Evolutionary conservation across 2,329 filamentous ascomycete species (phyloP), one percentile per base, ranked within the genome.

Genomic region (Nakataea oryzae): DNA sequence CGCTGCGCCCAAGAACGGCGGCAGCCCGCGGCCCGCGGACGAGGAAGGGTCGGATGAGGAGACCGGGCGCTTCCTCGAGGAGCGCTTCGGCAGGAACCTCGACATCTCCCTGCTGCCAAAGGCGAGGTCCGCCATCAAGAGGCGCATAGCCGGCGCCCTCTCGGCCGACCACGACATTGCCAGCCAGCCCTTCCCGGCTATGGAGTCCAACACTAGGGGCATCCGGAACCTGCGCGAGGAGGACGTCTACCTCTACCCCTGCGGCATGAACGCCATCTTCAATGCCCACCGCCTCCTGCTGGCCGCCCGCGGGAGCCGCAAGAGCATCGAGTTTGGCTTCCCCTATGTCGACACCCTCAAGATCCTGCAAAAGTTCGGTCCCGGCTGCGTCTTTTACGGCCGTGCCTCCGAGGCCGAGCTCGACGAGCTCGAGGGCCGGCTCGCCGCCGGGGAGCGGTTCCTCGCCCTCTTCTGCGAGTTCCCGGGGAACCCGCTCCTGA

Each of bases 281-380:
- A 91, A 91, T 68, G 83, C 90, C 0, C 95, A 99, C 72, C 86
- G 88, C 59, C 85, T 84, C 56, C 78, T 97, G 60, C 77, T 93
- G 65, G 77, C 79, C 60, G 81, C 85, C 0, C 84, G 87, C 50
- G 86, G 86, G 3, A 71, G 47, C 24, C 64, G 84, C 64, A 89
- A 90, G 74, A 96, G 91, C 73, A 86, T 99, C 70, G 93, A 89
- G 70, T 97, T 91, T 70, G 95, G 95, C n/a, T 99, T 99, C 68
- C 92, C 95, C 0, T 99, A 99, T 69, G 91, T 97, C 61, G 95
- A 99, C 74, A 97, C 95, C 0, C 81, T 97, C 62, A 99, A 99
- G 73, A 91, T 97, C 59, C 78, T 97, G 6, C 81, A 97, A 72
- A 99, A 97, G 73, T 97, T 96, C 73, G 95, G 93, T 0, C 89